These are phyloP conservation scores for Colletotrichum orbiculare DNA, from an alignment of 2,329 filamentous ascomycete genomes.

Conservation along the genomic window DNA sequence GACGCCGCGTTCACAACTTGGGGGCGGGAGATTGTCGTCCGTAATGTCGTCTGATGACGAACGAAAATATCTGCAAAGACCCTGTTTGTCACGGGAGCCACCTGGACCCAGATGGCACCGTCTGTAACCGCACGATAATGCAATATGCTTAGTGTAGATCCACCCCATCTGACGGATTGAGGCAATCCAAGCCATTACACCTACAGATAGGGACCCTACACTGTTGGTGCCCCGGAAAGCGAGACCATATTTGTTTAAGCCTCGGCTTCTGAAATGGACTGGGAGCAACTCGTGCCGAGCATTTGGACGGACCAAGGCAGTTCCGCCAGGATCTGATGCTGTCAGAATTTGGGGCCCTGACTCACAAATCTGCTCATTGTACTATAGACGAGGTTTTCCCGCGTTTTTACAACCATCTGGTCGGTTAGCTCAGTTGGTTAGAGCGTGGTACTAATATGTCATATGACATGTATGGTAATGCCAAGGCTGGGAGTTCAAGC, in stretches of 20 bases:
- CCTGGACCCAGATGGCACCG: background rate
- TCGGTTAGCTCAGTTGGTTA: conserved; percentile 38
- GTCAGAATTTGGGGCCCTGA: background rate
- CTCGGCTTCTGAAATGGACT: no score
- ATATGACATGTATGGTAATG: conserved; percentile 29
- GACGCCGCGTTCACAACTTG: background rate
- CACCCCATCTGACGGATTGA: no score
- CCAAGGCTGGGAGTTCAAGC: conserved; percentile 37
- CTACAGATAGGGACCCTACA: no score
- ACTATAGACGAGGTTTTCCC: no score
- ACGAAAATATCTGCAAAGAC: background rate
- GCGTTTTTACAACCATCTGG: background rate
- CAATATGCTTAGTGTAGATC: no score
- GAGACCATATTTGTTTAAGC: no score
- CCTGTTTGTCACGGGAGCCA: background rate
- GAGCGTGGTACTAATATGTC: conserved; percentile 37
- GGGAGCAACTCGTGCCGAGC: no score
- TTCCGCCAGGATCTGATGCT: background rate
- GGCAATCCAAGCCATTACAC: no score
- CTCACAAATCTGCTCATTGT: conserved; percentile 4
- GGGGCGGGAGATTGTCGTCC: background rate
- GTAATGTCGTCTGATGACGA: conserved; percentile 11
- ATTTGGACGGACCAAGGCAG: no score
- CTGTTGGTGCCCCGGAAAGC: no score
- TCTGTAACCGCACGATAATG: background rate